Evolutionary conservation across 2,329 filamentous ascomycete species (phyloP), one percentile per base, ranked within the genome.

Genomic region (Aspergillus viridinutans): DNA sequence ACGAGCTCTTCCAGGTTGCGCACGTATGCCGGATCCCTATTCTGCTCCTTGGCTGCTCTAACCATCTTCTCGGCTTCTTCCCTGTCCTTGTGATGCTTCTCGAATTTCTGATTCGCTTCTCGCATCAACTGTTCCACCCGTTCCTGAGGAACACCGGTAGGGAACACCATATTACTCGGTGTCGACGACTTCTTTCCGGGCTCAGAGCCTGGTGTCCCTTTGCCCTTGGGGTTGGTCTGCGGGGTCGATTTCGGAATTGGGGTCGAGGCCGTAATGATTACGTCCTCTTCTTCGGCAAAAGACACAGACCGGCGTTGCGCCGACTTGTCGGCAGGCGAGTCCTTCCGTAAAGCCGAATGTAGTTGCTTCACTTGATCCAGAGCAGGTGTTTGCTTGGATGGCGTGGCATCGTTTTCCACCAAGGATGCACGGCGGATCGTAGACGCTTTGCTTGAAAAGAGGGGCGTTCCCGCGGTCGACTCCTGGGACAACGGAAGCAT

Each of bases 301-400:
- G 68, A 70, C 29, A 70, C 66, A 3, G 67, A 70, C 23, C 66
- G 66, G 9, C 61, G 58, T 50, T 61, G 57, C 3, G 56, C 50
- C 3, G 43, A 43, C 35, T 52, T 55, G 12, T 64, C 59, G 20
- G 54, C 51, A 1, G 61, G 59, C 1, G 62, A 60, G 17, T 64
- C 64, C 52, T 69, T 70, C 17, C 66, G 67, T 47, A 70, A 51
- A 7, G 66, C 67, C 2, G 66, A 69, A 10, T 58, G 58, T 6
- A 64, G 35, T 40, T 55, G 55, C 35, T 61, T 65, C 0, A 58
- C 58, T 26, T 59, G 62, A 14, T 63, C 60, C 8, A 60, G 12
- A 3, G 51, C 60, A 6, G 66, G 61, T 1, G 49, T 61, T 14
- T 58, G 53, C 26, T 58, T 63, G 12, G 52, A 51, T 2, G 64